Evolutionary conservation across 2,329 filamentous ascomycete genomes (phyloP).

Genomic region (Graphilbum sp.): DNA sequence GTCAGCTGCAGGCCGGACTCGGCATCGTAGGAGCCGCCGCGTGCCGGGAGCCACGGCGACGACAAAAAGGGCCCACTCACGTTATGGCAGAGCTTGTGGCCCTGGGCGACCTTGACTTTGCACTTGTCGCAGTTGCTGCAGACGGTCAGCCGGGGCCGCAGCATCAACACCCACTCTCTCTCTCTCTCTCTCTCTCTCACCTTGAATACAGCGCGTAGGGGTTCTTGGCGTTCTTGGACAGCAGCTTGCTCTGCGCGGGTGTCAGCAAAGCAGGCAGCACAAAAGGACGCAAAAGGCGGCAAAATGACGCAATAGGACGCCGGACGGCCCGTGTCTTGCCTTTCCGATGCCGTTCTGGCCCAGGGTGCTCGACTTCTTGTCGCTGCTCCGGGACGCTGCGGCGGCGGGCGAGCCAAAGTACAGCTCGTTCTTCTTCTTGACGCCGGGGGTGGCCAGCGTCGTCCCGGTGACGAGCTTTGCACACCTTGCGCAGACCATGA

Average conservation of each 20-base stretch:
- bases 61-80: too few species aligned
- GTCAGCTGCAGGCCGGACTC: too few species aligned
- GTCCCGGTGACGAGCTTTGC: slow-evolving; percentile 44
- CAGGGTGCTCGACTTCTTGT: slow-evolving; percentile 33
- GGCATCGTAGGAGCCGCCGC: too few species aligned
- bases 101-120: slow-evolving; percentile 47
- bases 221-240: slow-evolving; percentile 48
- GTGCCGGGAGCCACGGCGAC: too few species aligned
- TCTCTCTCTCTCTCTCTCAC: too few species aligned
- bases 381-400: slow-evolving; percentile 20
- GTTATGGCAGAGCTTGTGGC: slow-evolving; percentile 39
- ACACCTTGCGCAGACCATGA: slow-evolving; percentile 45
- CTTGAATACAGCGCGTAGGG: slow-evolving; percentile 47
- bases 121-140: slow-evolving; percentile 38
- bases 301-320: too few species aligned
- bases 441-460: slow-evolving; percentile 43
- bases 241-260: slow-evolving; percentile 37
- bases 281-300: too few species aligned
- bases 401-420: slow-evolving; percentile 43
- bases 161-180: background rate
- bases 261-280: background rate
- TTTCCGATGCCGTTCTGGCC: slow-evolving; percentile 43
- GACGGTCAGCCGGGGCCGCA: background rate
- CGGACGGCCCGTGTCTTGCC: slow-evolving; percentile 18
- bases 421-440: slow-evolving; percentile 52